Base-by-base conservation (phyloP, 148 eudicot species). In the Dianthus caryophyllus region DNA sequence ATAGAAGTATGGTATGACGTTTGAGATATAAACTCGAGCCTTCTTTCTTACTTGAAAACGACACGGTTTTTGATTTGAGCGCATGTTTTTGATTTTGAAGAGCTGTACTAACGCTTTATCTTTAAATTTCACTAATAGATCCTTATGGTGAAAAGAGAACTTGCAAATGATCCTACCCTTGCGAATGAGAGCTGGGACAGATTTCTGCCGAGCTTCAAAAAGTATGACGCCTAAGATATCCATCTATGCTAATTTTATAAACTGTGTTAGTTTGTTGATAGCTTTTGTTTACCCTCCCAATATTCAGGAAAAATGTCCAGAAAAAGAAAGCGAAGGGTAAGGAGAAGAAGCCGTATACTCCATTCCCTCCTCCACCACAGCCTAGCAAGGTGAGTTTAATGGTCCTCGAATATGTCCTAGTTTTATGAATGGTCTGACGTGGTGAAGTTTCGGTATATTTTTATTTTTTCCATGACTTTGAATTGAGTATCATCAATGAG, bases 121-220 rank as follows among this genome's bases (percentile, higher is more conserved):
- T 21, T 61, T 36, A 21, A 29, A 44, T 71, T 53, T 53, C 48
- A n/a, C 52, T 52, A 63, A 15, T 61, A 94, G 97, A 80, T 84
- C 56, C 96, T 94, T 60, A 86, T 94, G 97, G 55, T 94, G 77
- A 94, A 79, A 87, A 85, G 79, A 71, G 95, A 88, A 65, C 96
- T 94, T 46, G 87, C 97, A 21, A 85, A 86, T 57, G 80, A 90
- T 84, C 97, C 98, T 46, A 66, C 82, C 44, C 97, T 90, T 79
- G 97, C 88, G 70, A 83, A 78, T 76, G 98, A 90, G 77, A 94
- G 83, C 77, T 94, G 98, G 97, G 96, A 90, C 64, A 79, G 98
- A 73, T 94, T 94, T 82, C 90, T 94, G 72, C 98, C 98, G 0
- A 80, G 66, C 26, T 90, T 90, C 75, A 94, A 88, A 80, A 88